Evolutionary conservation across 2,329 filamentous ascomycete genomes (phyloP).

Genomic region (Colletotrichum sp.): DNA sequence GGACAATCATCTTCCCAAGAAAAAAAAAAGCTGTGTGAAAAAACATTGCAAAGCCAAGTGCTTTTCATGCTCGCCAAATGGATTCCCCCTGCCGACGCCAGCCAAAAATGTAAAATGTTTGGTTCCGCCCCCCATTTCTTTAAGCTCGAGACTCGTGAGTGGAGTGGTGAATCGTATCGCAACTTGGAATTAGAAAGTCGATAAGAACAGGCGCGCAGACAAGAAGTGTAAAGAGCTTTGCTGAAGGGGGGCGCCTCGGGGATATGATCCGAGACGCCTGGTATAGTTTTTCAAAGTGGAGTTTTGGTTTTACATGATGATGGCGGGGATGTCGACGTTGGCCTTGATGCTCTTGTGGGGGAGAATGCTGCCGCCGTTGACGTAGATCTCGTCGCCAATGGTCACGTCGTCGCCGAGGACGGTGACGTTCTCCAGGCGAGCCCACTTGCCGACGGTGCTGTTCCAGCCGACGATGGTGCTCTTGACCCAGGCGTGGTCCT

Average conservation of each 20-base stretch:
- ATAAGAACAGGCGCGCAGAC: constrained; percentile 16
- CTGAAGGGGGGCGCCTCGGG: neutral
- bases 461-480: constrained; percentile 99
- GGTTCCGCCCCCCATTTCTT: constrained; percentile 9
- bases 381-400: constrained; percentile 94
- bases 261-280: neutral
- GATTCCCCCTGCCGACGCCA: constrained; percentile 17
- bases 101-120: constrained; percentile 18
- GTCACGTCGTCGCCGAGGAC: constrained; percentile 97
- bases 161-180: constrained; percentile 21
- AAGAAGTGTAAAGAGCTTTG: constrained; percentile 8
- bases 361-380: constrained; percentile 93
- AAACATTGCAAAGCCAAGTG: constrained; percentile 17
- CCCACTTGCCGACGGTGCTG: constrained; percentile 94
- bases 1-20: constrained; percentile 10
- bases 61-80: constrained; percentile 21
- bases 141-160: constrained; percentile 11
- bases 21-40: neutral
- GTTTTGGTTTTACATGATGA: constrained; percentile 62
- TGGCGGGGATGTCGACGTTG: constrained; percentile 84
- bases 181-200: constrained; percentile 22
- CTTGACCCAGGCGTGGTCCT: constrained; percentile 99
- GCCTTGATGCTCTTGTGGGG: constrained; percentile 99
- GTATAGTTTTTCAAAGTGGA: neutral
- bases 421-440: constrained; percentile 95